Evolutionary conservation across 106 monocot species (phyloP).

Genomic region (Dendrobium nobile): DNA sequence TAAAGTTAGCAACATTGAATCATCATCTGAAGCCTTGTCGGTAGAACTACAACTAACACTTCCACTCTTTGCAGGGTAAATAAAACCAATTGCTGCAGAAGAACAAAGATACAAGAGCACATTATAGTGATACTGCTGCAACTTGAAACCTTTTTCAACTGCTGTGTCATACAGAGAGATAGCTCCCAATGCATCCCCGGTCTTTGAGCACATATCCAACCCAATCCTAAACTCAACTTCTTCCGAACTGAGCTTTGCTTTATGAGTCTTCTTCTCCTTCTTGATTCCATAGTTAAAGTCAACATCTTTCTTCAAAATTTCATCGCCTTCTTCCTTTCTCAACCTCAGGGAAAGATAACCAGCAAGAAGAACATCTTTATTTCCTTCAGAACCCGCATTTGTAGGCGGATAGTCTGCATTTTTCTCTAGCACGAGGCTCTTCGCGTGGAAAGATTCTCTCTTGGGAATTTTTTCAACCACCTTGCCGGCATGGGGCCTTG

Average conservation of each 20-base stretch:
- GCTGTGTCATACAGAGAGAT: constrained; percentile 50
- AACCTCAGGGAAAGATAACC: background rate
- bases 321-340: background rate
- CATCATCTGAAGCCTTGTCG: too few species aligned
- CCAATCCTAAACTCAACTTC: constrained; percentile 26
- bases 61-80: constrained; percentile 67
- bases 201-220: constrained; percentile 73
- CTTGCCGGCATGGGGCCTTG: constrained; percentile 7
- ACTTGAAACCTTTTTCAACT: constrained; percentile 18
- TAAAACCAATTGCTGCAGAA: constrained; percentile 50
- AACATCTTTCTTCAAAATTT: background rate
- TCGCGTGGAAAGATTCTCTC: constrained; percentile 9
- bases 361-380: background rate
- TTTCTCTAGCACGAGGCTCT: background rate
- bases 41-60: constrained; percentile 4
- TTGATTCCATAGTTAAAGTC: background rate
- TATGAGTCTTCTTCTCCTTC: constrained; percentile 21
- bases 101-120: constrained; percentile 72
- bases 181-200: constrained; percentile 42
- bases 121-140: constrained; percentile 70
- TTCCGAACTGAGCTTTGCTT: constrained; percentile 12
- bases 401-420: too few species aligned
- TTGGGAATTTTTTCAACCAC: constrained; percentile 20
- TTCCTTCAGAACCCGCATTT: too few species aligned
- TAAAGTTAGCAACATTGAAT: too few species aligned